Conservation (phyloP, 1,284 basidiomycete genomes). For the Ustanciosporium gigantosporum region DNA sequence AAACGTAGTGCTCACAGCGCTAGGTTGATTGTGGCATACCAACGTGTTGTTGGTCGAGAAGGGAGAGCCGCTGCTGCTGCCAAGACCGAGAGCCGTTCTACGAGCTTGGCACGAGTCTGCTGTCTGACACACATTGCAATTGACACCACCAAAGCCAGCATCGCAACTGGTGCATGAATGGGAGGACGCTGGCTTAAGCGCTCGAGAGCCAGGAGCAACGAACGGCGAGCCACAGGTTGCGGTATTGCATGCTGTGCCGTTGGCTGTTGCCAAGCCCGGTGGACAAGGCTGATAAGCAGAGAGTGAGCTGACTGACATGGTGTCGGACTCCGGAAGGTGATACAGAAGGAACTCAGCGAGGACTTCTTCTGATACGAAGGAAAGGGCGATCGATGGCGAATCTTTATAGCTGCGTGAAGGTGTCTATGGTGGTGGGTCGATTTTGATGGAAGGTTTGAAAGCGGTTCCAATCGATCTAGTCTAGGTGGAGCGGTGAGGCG, state of each 20-base stretch:
- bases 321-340: too few relatives aligned
- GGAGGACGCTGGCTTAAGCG: slow-evolving; percentile 22
- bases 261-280: slow-evolving; percentile 32
- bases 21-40: slow-evolving; percentile 47
- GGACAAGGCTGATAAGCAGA: slow-evolving; percentile 41
- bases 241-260: slow-evolving; percentile 35
- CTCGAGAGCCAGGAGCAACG: slow-evolving; percentile 23
- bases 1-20: slow-evolving; percentile 35
- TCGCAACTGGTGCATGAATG: slow-evolving; percentile 34
- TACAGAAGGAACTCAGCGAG: too few relatives aligned
- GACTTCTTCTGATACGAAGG: too few relatives aligned
- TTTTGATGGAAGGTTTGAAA: too few relatives aligned
- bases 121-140: slow-evolving; percentile 48
- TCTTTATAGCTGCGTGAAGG: too few relatives aligned
- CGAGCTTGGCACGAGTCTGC: slow-evolving; percentile 31
- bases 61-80: slow-evolving; percentile 11
- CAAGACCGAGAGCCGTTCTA: slow-evolving; percentile 14
- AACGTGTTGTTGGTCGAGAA: slow-evolving; percentile 25
- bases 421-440: too few relatives aligned
- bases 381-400: too few relatives aligned
- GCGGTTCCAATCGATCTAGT: too few relatives aligned
- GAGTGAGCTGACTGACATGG: slow-evolving; percentile 37
- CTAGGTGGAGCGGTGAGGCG: too few relatives aligned
- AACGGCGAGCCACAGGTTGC: slow-evolving; percentile 48
- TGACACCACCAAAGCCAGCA: slow-evolving; percentile 42